Evolutionary conservation across 208 protist species (phyloP).

Genomic region (Wallacemonas sp.): DNA sequence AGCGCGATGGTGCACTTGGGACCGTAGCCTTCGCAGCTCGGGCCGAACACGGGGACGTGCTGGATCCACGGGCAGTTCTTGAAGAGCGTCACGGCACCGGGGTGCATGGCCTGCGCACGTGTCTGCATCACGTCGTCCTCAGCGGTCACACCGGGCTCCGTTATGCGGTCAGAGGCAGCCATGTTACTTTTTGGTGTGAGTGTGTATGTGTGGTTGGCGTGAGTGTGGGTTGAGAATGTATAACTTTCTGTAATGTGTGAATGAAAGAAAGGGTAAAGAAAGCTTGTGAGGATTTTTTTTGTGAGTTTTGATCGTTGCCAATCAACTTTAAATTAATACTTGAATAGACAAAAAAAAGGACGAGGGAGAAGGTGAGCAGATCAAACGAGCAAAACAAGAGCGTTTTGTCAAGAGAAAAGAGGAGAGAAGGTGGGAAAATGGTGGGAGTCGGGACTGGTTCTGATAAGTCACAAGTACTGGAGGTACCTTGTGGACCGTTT

Average conservation of each 20-base stretch:
- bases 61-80: constrained; percentile 18
- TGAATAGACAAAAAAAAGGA: constrained; percentile 17
- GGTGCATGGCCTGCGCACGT: constrained; percentile 17
- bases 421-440: no score
- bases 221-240: no score
- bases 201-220: not conserved
- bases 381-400: no score
- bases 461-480: no score
- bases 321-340: no score
- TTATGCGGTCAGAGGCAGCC: constrained; percentile 1
- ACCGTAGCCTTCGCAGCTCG: constrained; percentile 29
- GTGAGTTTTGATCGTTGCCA: no score
- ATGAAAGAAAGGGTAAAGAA: not conserved
- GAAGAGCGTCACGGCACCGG: constrained; percentile 25
- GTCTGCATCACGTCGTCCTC: constrained; percentile 2
- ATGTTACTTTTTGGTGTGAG: not conserved
- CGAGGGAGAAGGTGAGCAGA: constrained; percentile 3
- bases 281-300: no score
- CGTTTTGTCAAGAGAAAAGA: no score
- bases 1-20: constrained; percentile 25
- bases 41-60: constrained; percentile 27
- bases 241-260: not conserved
- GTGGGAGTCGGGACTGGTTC: no score
- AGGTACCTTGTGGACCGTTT: no score
- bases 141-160: not conserved